Evolutionary conservation across 768 basidiomycete species (phyloP).

Genomic region (Asterophora parasitica): DNA sequence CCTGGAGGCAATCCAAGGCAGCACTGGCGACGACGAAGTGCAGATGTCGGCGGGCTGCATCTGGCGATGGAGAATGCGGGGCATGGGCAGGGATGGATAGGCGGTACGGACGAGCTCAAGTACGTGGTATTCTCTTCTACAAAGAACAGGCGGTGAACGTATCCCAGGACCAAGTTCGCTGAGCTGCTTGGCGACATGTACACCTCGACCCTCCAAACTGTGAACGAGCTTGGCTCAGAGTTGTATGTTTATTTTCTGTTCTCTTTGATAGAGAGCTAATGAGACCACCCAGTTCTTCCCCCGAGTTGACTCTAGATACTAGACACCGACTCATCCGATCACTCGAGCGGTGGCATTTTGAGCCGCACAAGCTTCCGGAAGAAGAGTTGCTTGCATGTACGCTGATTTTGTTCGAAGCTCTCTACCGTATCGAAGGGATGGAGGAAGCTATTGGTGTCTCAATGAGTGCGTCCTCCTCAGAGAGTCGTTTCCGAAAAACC

Average conservation of each 20-base stretch:
- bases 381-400: conserved; percentile 81
- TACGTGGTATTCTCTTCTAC: conserved; percentile 28
- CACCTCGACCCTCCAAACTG: conserved; percentile 68
- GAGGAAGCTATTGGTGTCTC: conserved; percentile 51
- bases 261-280: background rate
- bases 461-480: conserved; percentile 42
- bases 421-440: conserved; percentile 79
- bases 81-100: conserved; percentile 69
- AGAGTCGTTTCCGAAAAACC: conserved; percentile 13
- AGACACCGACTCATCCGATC: conserved; percentile 60
- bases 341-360: conserved; percentile 84
- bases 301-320: conserved; percentile 41
- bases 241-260: conserved; percentile 31
- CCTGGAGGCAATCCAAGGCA: conserved; percentile 8
- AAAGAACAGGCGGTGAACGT: background rate
- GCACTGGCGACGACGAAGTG: conserved; percentile 58
- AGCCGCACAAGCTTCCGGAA: conserved; percentile 78
- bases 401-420: conserved; percentile 79
- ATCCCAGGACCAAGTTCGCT: conserved; percentile 56
- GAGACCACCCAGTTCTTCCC: conserved; percentile 33
- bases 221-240: conserved; percentile 48
- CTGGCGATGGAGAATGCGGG: conserved; percentile 64
- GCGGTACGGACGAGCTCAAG: conserved; percentile 43
- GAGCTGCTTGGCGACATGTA: conserved; percentile 85
- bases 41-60: conserved; percentile 86